A percentile compares a stretch with the other conserved stretches of the same genome.
Evolutionary conservation across 345 rosid species (phyloP).

Genomic region (Moringa oleifera): DNA sequence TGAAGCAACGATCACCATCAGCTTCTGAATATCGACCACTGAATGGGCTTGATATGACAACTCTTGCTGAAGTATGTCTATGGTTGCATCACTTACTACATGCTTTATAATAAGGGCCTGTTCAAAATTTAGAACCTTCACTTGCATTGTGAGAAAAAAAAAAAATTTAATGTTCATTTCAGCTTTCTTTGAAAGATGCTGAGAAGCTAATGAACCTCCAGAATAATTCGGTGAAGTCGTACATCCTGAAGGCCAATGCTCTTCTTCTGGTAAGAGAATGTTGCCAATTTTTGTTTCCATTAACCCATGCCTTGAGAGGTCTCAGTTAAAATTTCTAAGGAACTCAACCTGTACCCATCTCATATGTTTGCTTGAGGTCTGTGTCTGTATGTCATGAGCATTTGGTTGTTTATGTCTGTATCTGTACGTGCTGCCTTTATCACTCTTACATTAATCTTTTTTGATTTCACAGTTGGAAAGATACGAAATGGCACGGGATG

Average conservation of each 20-base stretch:
- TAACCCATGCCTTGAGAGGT: background rate
- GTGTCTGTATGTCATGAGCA: background rate
- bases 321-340: constrained; percentile 1
- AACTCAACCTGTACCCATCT: background rate
- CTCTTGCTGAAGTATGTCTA: constrained; percentile 81
- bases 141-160: constrained; percentile 8
- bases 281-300: background rate
- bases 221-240: constrained; percentile 49
- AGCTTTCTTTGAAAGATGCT: constrained; percentile 96
- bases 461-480: constrained; percentile 67
- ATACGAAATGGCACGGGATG: constrained; percentile 71
- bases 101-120: background rate
- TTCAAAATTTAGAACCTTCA: constrained; percentile 2
- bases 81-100: constrained; percentile 15
- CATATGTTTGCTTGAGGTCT: background rate
- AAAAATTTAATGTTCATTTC: constrained; percentile 20
- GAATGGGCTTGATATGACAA: constrained; percentile 85
- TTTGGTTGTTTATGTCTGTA: background rate
- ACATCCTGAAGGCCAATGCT: constrained; percentile 59
- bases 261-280: constrained; percentile 58
- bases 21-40: constrained; percentile 68
- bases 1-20: constrained; percentile 66
- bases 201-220: constrained; percentile 61
- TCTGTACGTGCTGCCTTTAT: background rate
- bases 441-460: background rate